Base-by-base conservation (phyloP, 345 rosid genomes). In the Streptanthus diversifolius region DNA sequence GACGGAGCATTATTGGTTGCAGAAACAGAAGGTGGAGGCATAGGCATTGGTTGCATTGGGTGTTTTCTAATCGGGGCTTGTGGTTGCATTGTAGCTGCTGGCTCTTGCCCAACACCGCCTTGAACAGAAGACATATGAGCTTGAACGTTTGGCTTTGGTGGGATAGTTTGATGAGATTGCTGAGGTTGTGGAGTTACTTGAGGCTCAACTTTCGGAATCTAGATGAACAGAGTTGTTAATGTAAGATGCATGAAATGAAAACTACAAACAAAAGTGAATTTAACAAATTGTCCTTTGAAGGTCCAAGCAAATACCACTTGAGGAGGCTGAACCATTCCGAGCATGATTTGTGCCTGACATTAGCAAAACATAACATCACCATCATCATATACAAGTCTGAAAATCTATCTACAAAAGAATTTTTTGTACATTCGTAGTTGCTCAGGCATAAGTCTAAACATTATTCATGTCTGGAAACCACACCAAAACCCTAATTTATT, bases 301-400 rank as follows among this genome's bases (percentile, higher is more conserved):
- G 69, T 36, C 8, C 65, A 60, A 73, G 35, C 70, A 47, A 63
- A 73, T 83, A 95, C 99, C 88, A 57, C 85, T 87, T 85, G 96
- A 67, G 95, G 90, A 43, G 96, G 95, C 77, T 90, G 93, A 64
- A 95, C 90, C 99, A 95, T 95, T 82, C 99, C 99, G 30, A 95
- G 93, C 99, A 95, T 95, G 76, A 95, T 90, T 67, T 95, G 98
- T 66, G 99, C 99, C 98, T 91, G 79, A 7, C 40, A 66, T 66
- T 57, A 68, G 55, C 58, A 68, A 29, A 27, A 33, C 10, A 61
- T 41, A 60, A 1, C 72, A 57, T 57, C 53, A 65, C n/a, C 57
- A 62, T 13, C 30, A 5, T 44, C 59, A 60, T 27, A 49, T 53
- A 41, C 39, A 53, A 12, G 19, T 53, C 27, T 27, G 12, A 8